A percentile compares a stretch with the other conserved stretches of the same genome.
Conservation (phyloP, 768 basidiomycete genomes). For the Daedalea quercina region DNA sequence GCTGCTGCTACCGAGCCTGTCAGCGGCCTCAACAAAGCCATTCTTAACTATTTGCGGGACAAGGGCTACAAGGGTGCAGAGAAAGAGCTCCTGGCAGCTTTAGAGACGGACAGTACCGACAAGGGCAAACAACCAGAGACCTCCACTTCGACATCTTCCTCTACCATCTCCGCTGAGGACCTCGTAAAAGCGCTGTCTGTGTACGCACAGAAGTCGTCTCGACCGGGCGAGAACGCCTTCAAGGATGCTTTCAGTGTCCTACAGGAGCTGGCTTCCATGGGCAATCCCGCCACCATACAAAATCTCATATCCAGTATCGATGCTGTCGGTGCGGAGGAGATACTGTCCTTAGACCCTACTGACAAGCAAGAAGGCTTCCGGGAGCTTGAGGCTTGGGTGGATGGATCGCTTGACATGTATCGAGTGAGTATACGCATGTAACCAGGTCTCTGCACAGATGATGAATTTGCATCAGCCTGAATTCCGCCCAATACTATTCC, state of each 20-base stretch:
- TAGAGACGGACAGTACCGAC: conserved; percentile 25
- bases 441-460: not conserved
- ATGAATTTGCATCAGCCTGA: conserved; percentile 58
- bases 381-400: conserved; percentile 84
- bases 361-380: conserved; percentile 83
- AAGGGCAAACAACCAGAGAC: conserved; percentile 29
- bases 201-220: conserved; percentile 61
- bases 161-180: conserved; percentile 39
- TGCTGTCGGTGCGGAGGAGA: conserved; percentile 76
- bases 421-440: conserved; percentile 41
- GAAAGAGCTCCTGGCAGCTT: conserved; percentile 32
- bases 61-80: conserved; percentile 42
- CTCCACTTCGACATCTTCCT: not conserved
- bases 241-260: conserved; percentile 61
- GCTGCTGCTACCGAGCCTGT: conserved; percentile 35
- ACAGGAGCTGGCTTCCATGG: conserved; percentile 62
- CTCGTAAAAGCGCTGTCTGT: conserved; percentile 54
- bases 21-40: conserved; percentile 36
- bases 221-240: conserved; percentile 63
- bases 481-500: conserved; percentile 88
- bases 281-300: conserved; percentile 67
- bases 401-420: conserved; percentile 89
- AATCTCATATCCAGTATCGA: conserved; percentile 72
- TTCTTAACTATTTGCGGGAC: conserved; percentile 42
- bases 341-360: conserved; percentile 72